These are phyloP conservation scores for Coemansia sp. DNA, from an alignment of 192 early-diverging fungal species.

Conservation along the genomic window DNA sequence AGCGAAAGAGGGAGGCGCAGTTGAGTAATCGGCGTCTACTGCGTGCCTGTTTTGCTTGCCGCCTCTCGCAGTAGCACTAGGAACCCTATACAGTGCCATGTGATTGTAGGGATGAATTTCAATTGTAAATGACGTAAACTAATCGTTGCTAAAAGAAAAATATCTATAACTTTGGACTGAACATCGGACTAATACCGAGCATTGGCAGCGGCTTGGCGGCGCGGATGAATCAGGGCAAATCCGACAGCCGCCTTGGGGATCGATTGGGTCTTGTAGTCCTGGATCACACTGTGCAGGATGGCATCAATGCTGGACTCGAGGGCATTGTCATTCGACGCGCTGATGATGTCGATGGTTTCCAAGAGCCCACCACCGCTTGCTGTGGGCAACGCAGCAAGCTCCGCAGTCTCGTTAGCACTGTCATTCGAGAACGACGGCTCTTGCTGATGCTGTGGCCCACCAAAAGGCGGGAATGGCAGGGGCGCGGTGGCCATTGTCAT, in stretches of 20 bases:
- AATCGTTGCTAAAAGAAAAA: neutral
- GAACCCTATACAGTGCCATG: neutral
- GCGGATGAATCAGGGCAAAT: conserved; percentile 53
- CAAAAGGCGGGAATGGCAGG: conserved; percentile 46
- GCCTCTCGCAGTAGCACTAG: conserved; percentile 1
- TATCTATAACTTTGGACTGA: neutral
- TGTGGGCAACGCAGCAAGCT: neutral
- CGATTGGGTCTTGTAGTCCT: conserved; percentile 43
- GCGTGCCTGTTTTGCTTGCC: conserved; percentile 12
- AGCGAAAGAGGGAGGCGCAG: neutral
- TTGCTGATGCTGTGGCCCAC: conserved; percentile 30
- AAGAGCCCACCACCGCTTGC: conserved; percentile 9
- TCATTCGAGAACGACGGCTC: neutral
- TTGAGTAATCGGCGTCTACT: conserved; percentile 12
- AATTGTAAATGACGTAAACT: neutral
- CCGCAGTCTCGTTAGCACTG: neutral
- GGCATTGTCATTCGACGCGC: conserved; percentile 29
- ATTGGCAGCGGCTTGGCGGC: conserved; percentile 15
- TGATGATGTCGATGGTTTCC: conserved; percentile 42
- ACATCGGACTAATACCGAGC: neutral
- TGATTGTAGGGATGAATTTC: neutral
- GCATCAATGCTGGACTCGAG: conserved; percentile 55
- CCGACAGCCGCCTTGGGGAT: conserved; percentile 55
- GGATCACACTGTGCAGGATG: conserved; percentile 49
- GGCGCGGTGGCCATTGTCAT: conserved; percentile 37